Base-by-base conservation (phyloP, 805 yeast species). In the Suhomyces xylopsoci region DNA sequence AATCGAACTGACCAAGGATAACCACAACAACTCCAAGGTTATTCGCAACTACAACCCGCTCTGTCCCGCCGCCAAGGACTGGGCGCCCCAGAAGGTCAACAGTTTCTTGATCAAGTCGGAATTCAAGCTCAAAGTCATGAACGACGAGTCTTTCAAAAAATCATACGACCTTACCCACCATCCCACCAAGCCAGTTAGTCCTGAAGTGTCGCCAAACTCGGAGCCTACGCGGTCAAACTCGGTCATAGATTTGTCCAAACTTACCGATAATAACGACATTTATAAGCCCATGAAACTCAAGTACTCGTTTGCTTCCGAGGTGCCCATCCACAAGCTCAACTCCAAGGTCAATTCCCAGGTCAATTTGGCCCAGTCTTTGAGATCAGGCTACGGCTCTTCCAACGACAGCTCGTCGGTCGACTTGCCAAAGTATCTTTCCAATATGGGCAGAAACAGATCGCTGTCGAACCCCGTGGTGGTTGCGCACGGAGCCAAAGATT, bases 211-310 rank as follows among this genome's bases (percentile, higher is more conserved):
- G 19, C 80, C 80, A 22, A 66, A 57, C 26, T 69, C 76, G 6
- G 74, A 69, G 51, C 79, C 80, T 6, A 69, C 78, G 10, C 58
- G 77, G 50, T 62, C 66, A 47, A 75, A 75, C 52, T 71, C 77
- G 6, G 72, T 74, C 14, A 69, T 75, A 22, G 77, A 75, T 55
- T 63, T 75, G 47, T 58, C 70, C 25, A 73, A 73, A 51, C 56
- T 74, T 34, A 48, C 59, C 14, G 64, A 65, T 32, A 68, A 71
- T 54, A 67, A 71, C 49, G 76, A 70, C 12, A 69, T 71, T 34
- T 69, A 70, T 49, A 65, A 60, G 45, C 80, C 80, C 14, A 64
- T 75, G 64, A 70, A 66, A 51, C 63, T 74, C 52, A 64, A 63
- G 51, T 75, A 75, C 55, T 68, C 76, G 26, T 67, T 64, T 47